Evolutionary conservation across 768 basidiomycete species (phyloP).

Genomic region (Pulveroboletus frians): DNA sequence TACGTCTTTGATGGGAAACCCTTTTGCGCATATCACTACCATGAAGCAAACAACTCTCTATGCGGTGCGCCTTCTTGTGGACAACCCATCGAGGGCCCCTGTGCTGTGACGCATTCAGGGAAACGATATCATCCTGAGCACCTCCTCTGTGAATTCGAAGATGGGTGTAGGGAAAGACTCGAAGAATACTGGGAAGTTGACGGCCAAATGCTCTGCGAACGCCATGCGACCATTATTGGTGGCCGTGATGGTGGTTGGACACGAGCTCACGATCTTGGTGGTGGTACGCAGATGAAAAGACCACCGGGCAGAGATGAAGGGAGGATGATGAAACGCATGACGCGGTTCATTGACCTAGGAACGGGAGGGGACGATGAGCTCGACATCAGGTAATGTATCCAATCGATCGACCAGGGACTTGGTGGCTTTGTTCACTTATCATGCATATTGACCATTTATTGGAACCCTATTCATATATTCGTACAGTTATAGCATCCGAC

Average conservation of each 20-base stretch:
- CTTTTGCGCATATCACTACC: constrained; percentile 88
- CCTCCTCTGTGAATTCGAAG: constrained; percentile 71
- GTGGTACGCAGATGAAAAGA: constrained; percentile 6
- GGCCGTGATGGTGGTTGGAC: constrained; percentile 21
- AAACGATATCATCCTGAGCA: constrained; percentile 87
- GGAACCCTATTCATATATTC: constrained; percentile 17
- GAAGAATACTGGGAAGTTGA: constrained; percentile 91
- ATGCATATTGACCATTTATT: constrained; percentile 15
- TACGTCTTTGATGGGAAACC: constrained; percentile 91
- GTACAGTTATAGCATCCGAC: constrained; percentile 16
- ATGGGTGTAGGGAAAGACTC: constrained; percentile 49
- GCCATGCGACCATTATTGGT: constrained; percentile 48
- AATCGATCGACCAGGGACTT: constrained; percentile 17
- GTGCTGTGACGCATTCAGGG: constrained; percentile 79
- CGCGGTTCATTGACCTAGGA: constrained; percentile 72
- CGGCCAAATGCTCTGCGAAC: constrained; percentile 80
- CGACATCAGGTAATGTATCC: constrained; percentile 30
- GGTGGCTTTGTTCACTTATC: background rate
- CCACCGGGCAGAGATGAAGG: constrained; percentile 30
- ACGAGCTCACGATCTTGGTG: constrained; percentile 11
- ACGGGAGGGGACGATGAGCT: constrained; percentile 25
- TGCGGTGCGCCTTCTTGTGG: constrained; percentile 77
- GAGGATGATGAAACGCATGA: constrained; percentile 71
- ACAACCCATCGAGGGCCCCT: constrained; percentile 89
- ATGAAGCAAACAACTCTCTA: constrained; percentile 84